These are phyloP conservation scores for Coniochaeta hoffmannii DNA, from an alignment of 2,329 filamentous ascomycete species.

Conservation along the genomic window DNA sequence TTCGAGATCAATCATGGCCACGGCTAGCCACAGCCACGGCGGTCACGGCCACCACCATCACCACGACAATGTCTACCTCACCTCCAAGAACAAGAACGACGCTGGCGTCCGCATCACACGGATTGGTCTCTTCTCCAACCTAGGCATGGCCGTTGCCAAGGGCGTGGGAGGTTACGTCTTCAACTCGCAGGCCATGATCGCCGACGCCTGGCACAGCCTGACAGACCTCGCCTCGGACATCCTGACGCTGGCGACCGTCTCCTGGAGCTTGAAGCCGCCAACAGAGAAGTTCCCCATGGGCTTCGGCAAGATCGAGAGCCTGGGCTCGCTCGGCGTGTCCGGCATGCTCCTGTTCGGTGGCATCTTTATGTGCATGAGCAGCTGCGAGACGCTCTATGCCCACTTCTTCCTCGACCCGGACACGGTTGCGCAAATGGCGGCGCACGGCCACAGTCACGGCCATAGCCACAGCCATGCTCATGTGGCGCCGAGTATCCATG, in stretches of 20 bases:
- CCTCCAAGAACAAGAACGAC: slow-evolving; percentile 78
- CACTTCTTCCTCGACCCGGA: slow-evolving; percentile 63
- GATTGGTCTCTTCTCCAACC: slow-evolving; percentile 80
- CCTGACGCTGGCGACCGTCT: slow-evolving; percentile 88
- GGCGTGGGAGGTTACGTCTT: slow-evolving; percentile 88
- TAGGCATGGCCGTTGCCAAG: slow-evolving; percentile 91
- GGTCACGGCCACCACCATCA: slow-evolving; percentile 63
- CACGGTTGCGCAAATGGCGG: slow-evolving; percentile 43
- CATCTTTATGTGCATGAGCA: slow-evolving; percentile 83
- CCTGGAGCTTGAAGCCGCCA: slow-evolving; percentile 82
- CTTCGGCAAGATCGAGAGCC: slow-evolving; percentile 95
- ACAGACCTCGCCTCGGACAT: slow-evolving; percentile 94
- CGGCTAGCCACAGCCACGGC: slow-evolving; percentile 32
- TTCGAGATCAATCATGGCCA: slow-evolving; percentile 23
- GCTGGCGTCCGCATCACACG: slow-evolving; percentile 90
- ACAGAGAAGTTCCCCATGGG: slow-evolving; percentile 79
- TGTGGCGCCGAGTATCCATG: slow-evolving; percentile 76
- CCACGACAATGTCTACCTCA: slow-evolving; percentile 79
- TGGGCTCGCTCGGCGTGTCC: slow-evolving; percentile 89
- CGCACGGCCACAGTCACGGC: slow-evolving; percentile 52
- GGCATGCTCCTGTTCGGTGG: slow-evolving; percentile 84
- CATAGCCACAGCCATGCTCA: slow-evolving; percentile 45
- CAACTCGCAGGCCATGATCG: slow-evolving; percentile 87
- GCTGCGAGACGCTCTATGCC: slow-evolving; percentile 59
- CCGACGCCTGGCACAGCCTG: slow-evolving; percentile 91